Evolutionary conservation across 2,329 filamentous ascomycete species (phyloP).

Genomic region (Neodidymelliopsis sp.): DNA sequence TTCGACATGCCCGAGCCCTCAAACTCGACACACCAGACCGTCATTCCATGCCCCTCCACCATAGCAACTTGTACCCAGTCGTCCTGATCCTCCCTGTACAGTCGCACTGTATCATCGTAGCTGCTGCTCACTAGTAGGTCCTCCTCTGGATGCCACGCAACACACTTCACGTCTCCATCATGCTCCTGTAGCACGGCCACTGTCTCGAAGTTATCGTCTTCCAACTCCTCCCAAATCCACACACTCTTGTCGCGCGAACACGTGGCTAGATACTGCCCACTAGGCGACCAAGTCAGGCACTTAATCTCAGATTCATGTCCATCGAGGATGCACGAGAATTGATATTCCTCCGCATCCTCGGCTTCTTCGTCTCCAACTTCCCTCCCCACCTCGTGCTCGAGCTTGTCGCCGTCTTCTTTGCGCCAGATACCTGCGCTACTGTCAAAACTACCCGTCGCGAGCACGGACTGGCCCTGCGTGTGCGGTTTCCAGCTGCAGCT

Average conservation of each 20-base stretch:
- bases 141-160: conserved; percentile 85
- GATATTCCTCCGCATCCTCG: conserved; percentile 82
- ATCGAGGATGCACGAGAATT: conserved; percentile 89
- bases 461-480: conserved; percentile 66
- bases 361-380: conserved; percentile 55
- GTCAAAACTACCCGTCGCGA: conserved; percentile 94
- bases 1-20: conserved; percentile 55
- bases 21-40: conserved; percentile 87
- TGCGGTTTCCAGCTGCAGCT: conserved; percentile 87
- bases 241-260: conserved; percentile 92
- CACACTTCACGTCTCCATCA: conserved; percentile 92
- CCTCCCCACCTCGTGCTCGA: conserved; percentile 39
- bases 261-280: conserved; percentile 82
- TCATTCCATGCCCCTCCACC: conserved; percentile 80
- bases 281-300: conserved; percentile 75
- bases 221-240: conserved; percentile 98
- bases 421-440: conserved; percentile 77
- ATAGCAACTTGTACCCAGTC: conserved; percentile 93
- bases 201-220: conserved; percentile 96
- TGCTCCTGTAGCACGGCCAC: conserved; percentile 95
- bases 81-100: conserved; percentile 90
- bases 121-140: conserved; percentile 86
- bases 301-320: conserved; percentile 97
- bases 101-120: conserved; percentile 88
- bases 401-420: conserved; percentile 71